Base-by-base conservation (phyloP, 441 rosid species). In the Erysimum cheiri region DNA sequence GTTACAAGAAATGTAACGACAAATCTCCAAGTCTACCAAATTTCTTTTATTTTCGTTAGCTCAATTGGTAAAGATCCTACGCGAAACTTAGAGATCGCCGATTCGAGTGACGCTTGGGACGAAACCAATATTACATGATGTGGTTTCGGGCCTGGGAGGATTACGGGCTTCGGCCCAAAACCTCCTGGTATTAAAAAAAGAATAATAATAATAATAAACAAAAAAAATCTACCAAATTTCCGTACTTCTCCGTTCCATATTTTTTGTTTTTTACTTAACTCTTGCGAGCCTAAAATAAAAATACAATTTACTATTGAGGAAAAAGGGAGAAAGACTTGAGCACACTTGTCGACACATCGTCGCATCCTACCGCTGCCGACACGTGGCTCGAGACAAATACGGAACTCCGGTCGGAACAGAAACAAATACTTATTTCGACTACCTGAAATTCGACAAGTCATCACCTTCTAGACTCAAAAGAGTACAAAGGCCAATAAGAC, bases 401-500 rank as follows among this genome's bases (percentile, higher is more conserved):
- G 75, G 57, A 70, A 76, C 75, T 75, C 49, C 10, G 71, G 67
- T 58, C 67, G 62, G 71, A 76, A 70, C 67, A 76, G 68, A 70
- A 44, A 69, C 70, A 37, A 70, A 56, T 63, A 70, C 40, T 68
- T 31, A 11, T 11, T 55, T 65, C 71, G 76, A 77, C 72, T 60
- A 71, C 69, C 71, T 60, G 72, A 71, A 71, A 52, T 0, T 64
- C 69, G 80, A 76, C 80, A 76, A 76, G 76, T 76, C 64, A 71
- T 10, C 64, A 44, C 9, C 46, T 76, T 60, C 39, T 71, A 64
- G 67, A 69, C 70, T 57, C 11, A 19, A 60, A 39, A 48, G 53
- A 55, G 64, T 69, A 61, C 46, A 55, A 55, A 37, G 12, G 52
- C 68, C 64, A 74, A 60, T 60, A 17, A 74, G 50, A 47, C 70